Evolutionary conservation across 345 rosid genomes (phyloP), one percentile per base, ranked within the genome.

Genomic region (Murraya paniculata): DNA sequence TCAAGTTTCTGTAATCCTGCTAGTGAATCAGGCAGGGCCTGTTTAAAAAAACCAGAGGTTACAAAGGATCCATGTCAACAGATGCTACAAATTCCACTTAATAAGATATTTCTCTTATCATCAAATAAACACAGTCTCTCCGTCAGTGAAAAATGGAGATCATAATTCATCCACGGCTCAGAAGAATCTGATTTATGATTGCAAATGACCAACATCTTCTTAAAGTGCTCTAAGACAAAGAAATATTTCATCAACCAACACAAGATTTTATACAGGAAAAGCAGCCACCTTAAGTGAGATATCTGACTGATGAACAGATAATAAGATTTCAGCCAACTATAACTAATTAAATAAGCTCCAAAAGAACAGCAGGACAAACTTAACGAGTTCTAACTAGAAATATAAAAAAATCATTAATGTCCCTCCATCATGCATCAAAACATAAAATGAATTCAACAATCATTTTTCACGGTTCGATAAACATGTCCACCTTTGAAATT

Each of bases 21-120:
- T 78, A 97, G 84, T 31, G 97, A 82, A 79, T 94, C 99, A n/a
- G 99, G 99, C 84, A 97, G 81, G 22, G 83, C 76, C 99, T 96
- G 89, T 76, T 79, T 64, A 61, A 28, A 16, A 7, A 64, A 68
- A 59, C 7, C 25, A 77, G 13, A 48, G 45, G 11, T 16, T 58
- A 28, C 27, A 5, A 67, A 61, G 36, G 27, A 64, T 58, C 33
- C 33, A 35, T 2, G 56, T 33, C 24, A 24, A 13, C 11, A 68
- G 58, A 45, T 72, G 41, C 58, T 58, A 41, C 48, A 71, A 4
- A 39, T 28, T 53, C 39, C 7, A 77, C 41, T 33, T 21, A 10
- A 8, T 31, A 36, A 45, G 9, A 55, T 55, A 21, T 50, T 55
- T 22, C 28, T 56, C 21, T 31, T 27, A 72, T 57, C 28, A 36